phyloP scores from a whole-genome alignment of 2,329 filamentous ascomycete species.

The Didymella sp. region DNA sequence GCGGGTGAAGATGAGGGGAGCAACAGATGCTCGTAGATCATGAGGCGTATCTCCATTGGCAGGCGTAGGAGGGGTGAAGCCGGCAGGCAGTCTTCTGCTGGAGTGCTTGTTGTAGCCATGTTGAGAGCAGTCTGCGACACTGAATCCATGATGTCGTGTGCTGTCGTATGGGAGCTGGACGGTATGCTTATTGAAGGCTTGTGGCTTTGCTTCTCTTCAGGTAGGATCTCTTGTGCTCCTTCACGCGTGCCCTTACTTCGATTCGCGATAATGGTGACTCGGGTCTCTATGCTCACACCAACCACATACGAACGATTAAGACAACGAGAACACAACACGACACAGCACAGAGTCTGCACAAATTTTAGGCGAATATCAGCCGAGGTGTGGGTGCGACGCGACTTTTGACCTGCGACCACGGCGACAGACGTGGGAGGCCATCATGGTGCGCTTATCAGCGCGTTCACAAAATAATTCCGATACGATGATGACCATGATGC shows the following conservation, averaged over 20 bases:
- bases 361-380: conserved; percentile 14
- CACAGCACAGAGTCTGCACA: conserved; percentile 3
- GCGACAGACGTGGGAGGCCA: conserved; percentile 18
- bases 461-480: conserved; percentile 23
- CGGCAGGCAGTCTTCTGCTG: conserved; percentile 9
- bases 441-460: conserved; percentile 30
- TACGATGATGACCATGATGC: conserved; percentile 26
- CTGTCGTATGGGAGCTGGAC: neutral
- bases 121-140: conserved; percentile 4
- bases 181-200: neutral
- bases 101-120: conserved; percentile 7
- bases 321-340: conserved; percentile 12
- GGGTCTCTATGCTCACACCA: conserved; percentile 12
- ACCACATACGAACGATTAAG: conserved; percentile 6
- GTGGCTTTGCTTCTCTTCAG: neutral
- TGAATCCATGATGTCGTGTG: neutral
- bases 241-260: conserved; percentile 14
- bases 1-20: conserved; percentile 48
- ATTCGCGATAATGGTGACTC: conserved; percentile 7
- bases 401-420: conserved; percentile 14
- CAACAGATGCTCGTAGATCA: conserved; percentile 56
- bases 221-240: neutral
- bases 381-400: conserved; percentile 12
- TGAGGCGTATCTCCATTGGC: conserved; percentile 55
- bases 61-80: conserved; percentile 52